Base-by-base conservation (phyloP, 2,329 filamentous ascomycete genomes). In the Exophiala sp. region DNA sequence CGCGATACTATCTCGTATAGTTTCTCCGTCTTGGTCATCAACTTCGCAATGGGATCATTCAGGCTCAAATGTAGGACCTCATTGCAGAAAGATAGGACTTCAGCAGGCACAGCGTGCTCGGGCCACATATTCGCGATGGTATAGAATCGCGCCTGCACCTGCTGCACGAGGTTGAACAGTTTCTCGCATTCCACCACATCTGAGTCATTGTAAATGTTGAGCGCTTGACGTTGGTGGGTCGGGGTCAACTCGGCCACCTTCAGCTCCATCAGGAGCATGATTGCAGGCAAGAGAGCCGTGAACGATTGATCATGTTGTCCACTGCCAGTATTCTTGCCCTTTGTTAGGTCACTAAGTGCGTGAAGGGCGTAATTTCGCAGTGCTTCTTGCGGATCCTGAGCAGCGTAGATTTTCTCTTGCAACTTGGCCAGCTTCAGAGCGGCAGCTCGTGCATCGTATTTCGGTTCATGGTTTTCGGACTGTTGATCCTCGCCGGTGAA, bases 191-290 rank as follows among this genome's bases (percentile, higher is more conserved):
- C 89, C 1, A 75, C 69, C 10, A 92, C 73, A 64, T 97, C 95
- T 2, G 86, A 70, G 64, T 95, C 86, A 0, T 82, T 85, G 70
- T 99, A 99, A 69, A 99, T 96, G 71, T 96, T 96, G 75, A 92
- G 95, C 20, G 75, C 69, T 32, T 69, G 71, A 72, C 71, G 5
- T 70, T 62, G 1, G 60, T 62, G 2, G 67, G 40, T 24, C 48
- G 43, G n/a, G 62, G 67, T 69, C 47, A 80, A 78, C 35, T 75
- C 73, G 35, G 77, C 68, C 29, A 83, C 70, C 62, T 83, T 81
- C 57, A 87, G 81, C 53, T 86, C 78, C 1, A 95, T 69, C 1
- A 82, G 72, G 14, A 92, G 71, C 20, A 91, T 71, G 0, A 87
- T 77, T 2, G 82, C 81, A 1, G 89, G 80, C 21, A 95, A 74